Evolutionary conservation across 805 yeast species (phyloP).

Genomic region (Lachancea dasiensis): DNA sequence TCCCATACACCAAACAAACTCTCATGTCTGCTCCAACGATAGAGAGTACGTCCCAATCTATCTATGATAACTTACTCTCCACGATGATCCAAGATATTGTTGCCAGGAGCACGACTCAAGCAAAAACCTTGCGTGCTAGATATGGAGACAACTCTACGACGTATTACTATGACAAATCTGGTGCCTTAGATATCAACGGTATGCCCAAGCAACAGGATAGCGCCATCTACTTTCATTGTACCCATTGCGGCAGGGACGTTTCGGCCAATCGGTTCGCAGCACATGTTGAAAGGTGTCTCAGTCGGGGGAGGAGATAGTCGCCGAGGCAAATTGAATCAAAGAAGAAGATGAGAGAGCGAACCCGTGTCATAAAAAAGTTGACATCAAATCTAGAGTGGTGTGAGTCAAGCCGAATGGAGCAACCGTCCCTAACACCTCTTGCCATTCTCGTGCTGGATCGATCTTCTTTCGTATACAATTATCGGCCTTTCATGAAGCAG

Average conservation of each 20-base stretch:
- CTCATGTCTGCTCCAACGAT: constrained; percentile 13
- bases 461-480: neutral
- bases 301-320: constrained; percentile 61
- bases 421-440: no score
- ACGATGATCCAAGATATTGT: constrained; percentile 30
- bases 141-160: constrained; percentile 22
- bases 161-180: constrained; percentile 25
- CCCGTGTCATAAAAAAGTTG: no score
- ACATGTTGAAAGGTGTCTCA: constrained; percentile 84
- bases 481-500: neutral
- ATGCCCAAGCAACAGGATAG: constrained; percentile 29
- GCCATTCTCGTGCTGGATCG: neutral
- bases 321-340: no score
- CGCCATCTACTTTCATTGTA: constrained; percentile 61
- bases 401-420: no score
- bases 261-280: constrained; percentile 92
- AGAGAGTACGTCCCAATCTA: constrained; percentile 21
- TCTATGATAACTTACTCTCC: constrained; percentile 24
- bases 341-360: no score
- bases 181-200: constrained; percentile 26
- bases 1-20: no score
- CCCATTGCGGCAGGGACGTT: constrained; percentile 76
- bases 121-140: constrained; percentile 18
- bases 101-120: constrained; percentile 22
- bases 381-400: neutral